Percentiles rank a stretch among this genome's conserved stretches.
phyloP scores from a whole-genome alignment of 192 early-diverging fungal species.

The Chytriomyces sp. region DNA sequence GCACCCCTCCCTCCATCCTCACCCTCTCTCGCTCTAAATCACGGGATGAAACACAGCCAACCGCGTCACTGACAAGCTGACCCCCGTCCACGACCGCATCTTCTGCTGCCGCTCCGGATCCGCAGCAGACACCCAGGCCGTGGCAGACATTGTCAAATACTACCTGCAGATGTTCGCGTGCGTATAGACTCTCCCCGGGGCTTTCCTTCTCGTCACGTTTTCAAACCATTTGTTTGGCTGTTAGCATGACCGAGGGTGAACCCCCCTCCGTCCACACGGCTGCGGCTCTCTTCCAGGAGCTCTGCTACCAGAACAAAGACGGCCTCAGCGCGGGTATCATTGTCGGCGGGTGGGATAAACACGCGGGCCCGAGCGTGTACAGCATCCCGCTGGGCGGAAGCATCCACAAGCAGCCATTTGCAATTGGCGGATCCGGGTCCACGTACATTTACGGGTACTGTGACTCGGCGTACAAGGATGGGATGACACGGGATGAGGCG shows the following conservation, averaged over 20 bases:
- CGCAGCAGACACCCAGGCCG: slow-evolving; percentile 97
- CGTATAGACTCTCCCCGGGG: too few relatives aligned
- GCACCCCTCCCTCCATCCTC: not conserved
- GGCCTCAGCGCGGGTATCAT: slow-evolving; percentile 89
- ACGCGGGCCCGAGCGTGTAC: slow-evolving; percentile 86
- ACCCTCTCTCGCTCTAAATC: not conserved
- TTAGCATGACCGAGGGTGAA: slow-evolving; percentile 82
- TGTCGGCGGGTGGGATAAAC: slow-evolving; percentile 95
- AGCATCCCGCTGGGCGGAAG: slow-evolving; percentile 91
- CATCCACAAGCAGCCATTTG: slow-evolving; percentile 87
- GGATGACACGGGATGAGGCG: slow-evolving; percentile 85
- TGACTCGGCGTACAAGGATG: slow-evolving; percentile 78
- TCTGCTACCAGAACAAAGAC: slow-evolving; percentile 95
- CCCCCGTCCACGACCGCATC: slow-evolving; percentile 90
- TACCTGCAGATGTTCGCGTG: slow-evolving; percentile 91
- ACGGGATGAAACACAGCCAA: slow-evolving; percentile 57
- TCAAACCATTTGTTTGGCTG: too few relatives aligned
- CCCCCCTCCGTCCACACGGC: slow-evolving; percentile 84
- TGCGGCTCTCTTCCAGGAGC: slow-evolving; percentile 88
- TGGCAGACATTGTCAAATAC: slow-evolving; percentile 97
- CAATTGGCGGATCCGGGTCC: slow-evolving; percentile 94
- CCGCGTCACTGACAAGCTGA: slow-evolving; percentile 97
- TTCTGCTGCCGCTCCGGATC: slow-evolving; percentile 97
- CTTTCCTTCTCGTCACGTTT: too few relatives aligned
- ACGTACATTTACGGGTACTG: slow-evolving; percentile 98